phyloP scores from a whole-genome alignment of 805 yeast genomes.

The Monosporozyma servazzii region DNA sequence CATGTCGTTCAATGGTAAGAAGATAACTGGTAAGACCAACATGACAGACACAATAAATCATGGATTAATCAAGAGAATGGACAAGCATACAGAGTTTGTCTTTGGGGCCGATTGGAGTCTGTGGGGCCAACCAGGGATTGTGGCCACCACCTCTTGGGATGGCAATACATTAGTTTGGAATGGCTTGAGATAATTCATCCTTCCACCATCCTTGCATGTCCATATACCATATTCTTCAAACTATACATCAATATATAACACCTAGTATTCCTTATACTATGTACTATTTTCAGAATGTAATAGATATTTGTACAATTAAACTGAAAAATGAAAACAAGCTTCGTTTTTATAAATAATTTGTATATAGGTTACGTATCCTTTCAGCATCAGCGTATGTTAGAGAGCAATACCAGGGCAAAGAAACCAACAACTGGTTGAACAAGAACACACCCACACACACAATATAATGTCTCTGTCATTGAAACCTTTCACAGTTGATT shows the following conservation, averaged over 20 bases:
- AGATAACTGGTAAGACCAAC: constrained; percentile 36
- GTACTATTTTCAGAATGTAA: background rate
- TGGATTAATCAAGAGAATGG: constrained; percentile 52
- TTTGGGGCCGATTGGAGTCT: constrained; percentile 91
- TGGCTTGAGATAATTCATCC: constrained; percentile 25
- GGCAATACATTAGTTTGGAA: constrained; percentile 91
- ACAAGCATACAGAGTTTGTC: constrained; percentile 76
- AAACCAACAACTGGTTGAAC: background rate
- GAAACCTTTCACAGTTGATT: constrained; percentile 26
- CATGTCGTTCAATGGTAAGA: constrained; percentile 48
- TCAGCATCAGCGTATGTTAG: background rate
- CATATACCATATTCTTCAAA: background rate
- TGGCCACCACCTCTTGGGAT: constrained; percentile 93
- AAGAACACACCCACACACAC: background rate
- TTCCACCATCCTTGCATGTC: background rate
- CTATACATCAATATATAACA: background rate
- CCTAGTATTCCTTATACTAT: background rate
- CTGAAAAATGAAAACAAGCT: background rate
- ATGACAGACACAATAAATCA: constrained; percentile 33
- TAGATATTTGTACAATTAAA: background rate
- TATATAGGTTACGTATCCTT: background rate
- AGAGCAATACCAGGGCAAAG: background rate
- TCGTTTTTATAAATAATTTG: background rate
- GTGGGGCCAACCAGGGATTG: constrained; percentile 97
- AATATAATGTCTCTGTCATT: constrained; percentile 27